phyloP scores from a whole-genome alignment of 2,329 filamentous ascomycete genomes.

The Tolypocladium tropicale region DNA sequence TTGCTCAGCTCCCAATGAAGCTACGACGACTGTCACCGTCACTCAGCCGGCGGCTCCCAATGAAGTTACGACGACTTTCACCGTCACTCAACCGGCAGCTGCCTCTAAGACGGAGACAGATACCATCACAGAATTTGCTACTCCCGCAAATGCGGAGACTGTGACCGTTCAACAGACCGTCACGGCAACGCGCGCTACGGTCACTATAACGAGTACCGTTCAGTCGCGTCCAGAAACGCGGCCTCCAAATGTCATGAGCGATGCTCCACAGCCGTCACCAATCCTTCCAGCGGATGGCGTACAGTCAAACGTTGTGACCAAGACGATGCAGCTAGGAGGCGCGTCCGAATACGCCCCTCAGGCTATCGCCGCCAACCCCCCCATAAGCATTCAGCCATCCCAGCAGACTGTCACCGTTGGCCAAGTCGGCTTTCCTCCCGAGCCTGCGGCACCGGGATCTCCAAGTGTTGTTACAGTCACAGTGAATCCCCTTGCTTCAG shows the following conservation, averaged over 20 bases:
- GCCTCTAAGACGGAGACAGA: too few species aligned
- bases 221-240: slow-evolving; percentile 4
- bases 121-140: too few species aligned
- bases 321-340: slow-evolving; percentile 9
- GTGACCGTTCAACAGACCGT: slow-evolving; percentile 7
- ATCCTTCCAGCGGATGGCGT: neutral
- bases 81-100: slow-evolving; percentile 12
- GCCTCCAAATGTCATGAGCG: slow-evolving; percentile 1
- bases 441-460: neutral
- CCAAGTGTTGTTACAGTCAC: neutral
- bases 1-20: slow-evolving; percentile 13
- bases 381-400: neutral
- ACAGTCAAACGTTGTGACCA: slow-evolving; percentile 6
- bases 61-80: slow-evolving; percentile 12
- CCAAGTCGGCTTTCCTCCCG: neutral
- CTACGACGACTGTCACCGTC: slow-evolving; percentile 14
- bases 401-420: slow-evolving; percentile 9
- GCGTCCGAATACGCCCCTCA: slow-evolving; percentile 4
- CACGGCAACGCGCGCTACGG: slow-evolving; percentile 10
- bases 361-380: slow-evolving; percentile 6
- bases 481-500: neutral
- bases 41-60: slow-evolving; percentile 11
- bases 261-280: neutral
- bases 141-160: slow-evolving; percentile 7
- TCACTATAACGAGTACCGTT: slow-evolving; percentile 5